Base-by-base conservation (phyloP, 345 rosid species). In the Schrenkiella parvula region DNA sequence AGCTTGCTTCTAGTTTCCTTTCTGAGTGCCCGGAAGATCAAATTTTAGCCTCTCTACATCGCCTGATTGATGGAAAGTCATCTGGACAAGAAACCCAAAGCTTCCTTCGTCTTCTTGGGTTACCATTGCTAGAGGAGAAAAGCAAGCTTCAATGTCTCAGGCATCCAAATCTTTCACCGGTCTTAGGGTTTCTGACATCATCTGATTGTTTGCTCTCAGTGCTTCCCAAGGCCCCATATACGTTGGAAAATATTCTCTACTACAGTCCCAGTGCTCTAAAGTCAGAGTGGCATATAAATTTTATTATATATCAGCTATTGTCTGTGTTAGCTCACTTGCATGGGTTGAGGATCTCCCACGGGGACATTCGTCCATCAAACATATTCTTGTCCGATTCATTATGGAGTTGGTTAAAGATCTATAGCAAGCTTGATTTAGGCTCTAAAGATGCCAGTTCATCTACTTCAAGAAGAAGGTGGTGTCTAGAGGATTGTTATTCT, bases 111-210 rank as follows among this genome's bases (percentile, higher is more conserved):
- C 75, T 87, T 35, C 70, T 89, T 48, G 95, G 98, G 76, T 59
- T 84, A 67, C 92, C 91, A 0, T 84, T 84, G 10, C 81, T 74
- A 64, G 84, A 81, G 37, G 89, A 83, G 23, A 66, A 66, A 47
- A 65, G 73, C 61, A 35, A 80, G 68, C 84, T 88, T 47, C 86
- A 72, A 59, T 78, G 84, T 79, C 74, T 88, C 59, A 87, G 98
- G 83, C 98, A 92, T 79, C 98, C 98, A 17, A 92, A 90, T 68
- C 68, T 90, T 64, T 79, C 79, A 37, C 97, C 98, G 34, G 52
- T 89, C 37, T 73, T 92, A 64, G 95, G 96, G 22, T 60, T 87
- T 77, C 73, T 90, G 26, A 82, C 79, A 51, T 71, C 90, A 53
- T 65, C 84, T 48, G 79, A 63, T 51, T 62, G 72, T 82, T 69